Evolutionary conservation across 1,139 yeast genomes (phyloP).

Genomic region (Kurtzmaniella quercitrusa): DNA sequence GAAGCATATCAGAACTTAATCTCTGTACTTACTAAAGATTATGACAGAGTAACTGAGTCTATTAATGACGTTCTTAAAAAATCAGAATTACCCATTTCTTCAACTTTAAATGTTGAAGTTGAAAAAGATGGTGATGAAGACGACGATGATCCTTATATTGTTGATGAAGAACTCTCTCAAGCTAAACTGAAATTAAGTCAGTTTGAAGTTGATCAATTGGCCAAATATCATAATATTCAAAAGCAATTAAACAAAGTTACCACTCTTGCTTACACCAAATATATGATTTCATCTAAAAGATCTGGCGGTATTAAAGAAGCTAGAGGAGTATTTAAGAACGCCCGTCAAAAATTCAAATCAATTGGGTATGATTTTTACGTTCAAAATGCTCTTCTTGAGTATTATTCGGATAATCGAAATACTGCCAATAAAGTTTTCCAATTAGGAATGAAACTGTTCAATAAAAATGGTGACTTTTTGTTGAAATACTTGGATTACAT

Average conservation of each 20-base stretch:
- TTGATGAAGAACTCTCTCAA: slow-evolving; percentile 8
- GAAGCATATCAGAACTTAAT: slow-evolving; percentile 50
- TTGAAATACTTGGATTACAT: slow-evolving; percentile 70
- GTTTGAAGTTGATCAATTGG: slow-evolving; percentile 23
- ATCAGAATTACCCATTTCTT: slow-evolving; percentile 6
- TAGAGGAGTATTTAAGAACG: slow-evolving; percentile 60
- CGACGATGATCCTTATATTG: slow-evolving; percentile 13
- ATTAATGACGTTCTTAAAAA: slow-evolving; percentile 22
- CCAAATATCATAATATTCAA: slow-evolving; percentile 17
- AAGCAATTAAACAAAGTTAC: slow-evolving; percentile 30
- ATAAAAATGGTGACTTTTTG: slow-evolving; percentile 57
- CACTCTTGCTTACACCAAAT: slow-evolving; percentile 50
- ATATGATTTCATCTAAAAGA: slow-evolving; percentile 60
- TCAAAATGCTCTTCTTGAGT: slow-evolving; percentile 82
- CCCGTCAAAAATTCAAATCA: slow-evolving; percentile 44
- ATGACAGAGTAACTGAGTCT: slow-evolving; percentile 18
- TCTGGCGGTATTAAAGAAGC: slow-evolving; percentile 69
- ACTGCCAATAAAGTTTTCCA: slow-evolving; percentile 79
- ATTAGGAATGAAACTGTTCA: slow-evolving; percentile 65
- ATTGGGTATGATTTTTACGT: slow-evolving; percentile 74
- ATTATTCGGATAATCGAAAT: slow-evolving; percentile 58
- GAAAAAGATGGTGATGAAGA: slow-evolving; percentile 11
- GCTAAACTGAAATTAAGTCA: slow-evolving; percentile 16
- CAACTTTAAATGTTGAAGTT: slow-evolving; percentile 3
- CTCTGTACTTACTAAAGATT: slow-evolving; percentile 30